phyloP scores from a whole-genome alignment of 2,329 filamentous ascomycete species.

The Dendrostoma leiphaemia region DNA sequence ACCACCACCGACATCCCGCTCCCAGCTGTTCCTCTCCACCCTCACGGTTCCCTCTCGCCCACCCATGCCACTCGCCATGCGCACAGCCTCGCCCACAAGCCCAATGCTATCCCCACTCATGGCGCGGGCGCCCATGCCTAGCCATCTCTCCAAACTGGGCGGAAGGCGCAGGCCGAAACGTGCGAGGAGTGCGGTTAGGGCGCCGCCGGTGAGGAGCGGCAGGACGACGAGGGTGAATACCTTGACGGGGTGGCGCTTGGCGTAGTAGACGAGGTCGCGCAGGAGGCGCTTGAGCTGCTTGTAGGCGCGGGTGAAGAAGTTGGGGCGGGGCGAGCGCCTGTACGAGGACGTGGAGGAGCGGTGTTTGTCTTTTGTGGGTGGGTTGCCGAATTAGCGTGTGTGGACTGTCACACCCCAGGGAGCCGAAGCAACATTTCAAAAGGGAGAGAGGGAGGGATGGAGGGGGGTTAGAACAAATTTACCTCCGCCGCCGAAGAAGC shows the following conservation, averaged over 20 bases:
- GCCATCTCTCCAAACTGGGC: slow-evolving; percentile 55
- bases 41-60: slow-evolving; percentile 22
- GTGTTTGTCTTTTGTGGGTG: slow-evolving; percentile 17
- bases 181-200: slow-evolving; percentile 72
- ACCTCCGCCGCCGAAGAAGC: slow-evolving; percentile 44
- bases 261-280: slow-evolving; percentile 77
- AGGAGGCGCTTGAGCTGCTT: slow-evolving; percentile 76
- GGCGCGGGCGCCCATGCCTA: slow-evolving; percentile 52
- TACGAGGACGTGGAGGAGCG: slow-evolving; percentile 56
- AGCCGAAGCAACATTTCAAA: no score
- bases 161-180: slow-evolving; percentile 80
- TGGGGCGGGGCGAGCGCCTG: slow-evolving; percentile 76
- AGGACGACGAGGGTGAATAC: slow-evolving; percentile 85
- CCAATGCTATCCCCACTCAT: slow-evolving; percentile 45
- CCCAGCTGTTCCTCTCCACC: slow-evolving; percentile 36
- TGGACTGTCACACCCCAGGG: no score
- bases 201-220: slow-evolving; percentile 82
- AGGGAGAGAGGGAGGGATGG: not conserved
- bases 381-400: no score
- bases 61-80: slow-evolving; percentile 44
- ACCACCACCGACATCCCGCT: slow-evolving; percentile 31
- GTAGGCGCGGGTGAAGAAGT: slow-evolving; percentile 72
- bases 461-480: not conserved
- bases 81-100: slow-evolving; percentile 53
- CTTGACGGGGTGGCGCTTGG: slow-evolving; percentile 79